phyloP scores from a whole-genome alignment of 164 flowering plant genomes.

The Umbilicus rupestris region DNA sequence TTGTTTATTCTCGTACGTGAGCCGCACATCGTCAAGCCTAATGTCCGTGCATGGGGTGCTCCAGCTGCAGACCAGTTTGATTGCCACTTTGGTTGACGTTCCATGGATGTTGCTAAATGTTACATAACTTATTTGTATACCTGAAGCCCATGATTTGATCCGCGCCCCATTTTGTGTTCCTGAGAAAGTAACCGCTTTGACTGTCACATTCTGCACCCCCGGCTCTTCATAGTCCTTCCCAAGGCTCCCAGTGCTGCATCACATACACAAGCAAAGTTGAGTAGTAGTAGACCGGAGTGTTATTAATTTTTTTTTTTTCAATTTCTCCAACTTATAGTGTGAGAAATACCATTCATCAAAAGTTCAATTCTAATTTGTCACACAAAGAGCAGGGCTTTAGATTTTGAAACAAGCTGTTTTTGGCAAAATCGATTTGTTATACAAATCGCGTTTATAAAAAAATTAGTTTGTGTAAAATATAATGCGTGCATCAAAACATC shows the following conservation, averaged over 20 bases:
- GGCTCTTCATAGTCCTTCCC: conserved; percentile 37
- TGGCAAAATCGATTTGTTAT: no score
- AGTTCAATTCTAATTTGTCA: no score
- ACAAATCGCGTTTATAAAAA: no score
- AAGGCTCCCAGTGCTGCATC: conserved; percentile 64
- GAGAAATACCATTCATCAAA: no score
- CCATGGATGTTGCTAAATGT: conserved; percentile 31
- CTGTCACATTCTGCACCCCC: conserved; percentile 71
- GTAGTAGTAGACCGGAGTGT: no score
- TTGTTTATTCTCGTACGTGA: conserved; percentile 18
- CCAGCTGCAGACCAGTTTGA: conserved; percentile 38
- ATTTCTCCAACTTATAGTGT: no score
- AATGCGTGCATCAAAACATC: no score
- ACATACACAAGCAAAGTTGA: not conserved
- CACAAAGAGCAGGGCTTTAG: no score
- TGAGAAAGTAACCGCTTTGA: conserved; percentile 28
- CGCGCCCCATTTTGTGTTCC: conserved; percentile 58
- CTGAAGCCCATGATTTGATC: conserved; percentile 71
- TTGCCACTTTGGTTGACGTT: conserved; percentile 34
- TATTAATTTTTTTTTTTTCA: no score
- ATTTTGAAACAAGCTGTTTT: no score
- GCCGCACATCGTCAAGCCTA: conserved; percentile 23
- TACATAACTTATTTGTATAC: conserved; percentile 28
- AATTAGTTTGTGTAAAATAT: no score
- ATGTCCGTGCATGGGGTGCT: conserved; percentile 31